phyloP scores from a whole-genome alignment of 1,284 basidiomycete genomes.

The Paramarasmius palmivorus region DNA sequence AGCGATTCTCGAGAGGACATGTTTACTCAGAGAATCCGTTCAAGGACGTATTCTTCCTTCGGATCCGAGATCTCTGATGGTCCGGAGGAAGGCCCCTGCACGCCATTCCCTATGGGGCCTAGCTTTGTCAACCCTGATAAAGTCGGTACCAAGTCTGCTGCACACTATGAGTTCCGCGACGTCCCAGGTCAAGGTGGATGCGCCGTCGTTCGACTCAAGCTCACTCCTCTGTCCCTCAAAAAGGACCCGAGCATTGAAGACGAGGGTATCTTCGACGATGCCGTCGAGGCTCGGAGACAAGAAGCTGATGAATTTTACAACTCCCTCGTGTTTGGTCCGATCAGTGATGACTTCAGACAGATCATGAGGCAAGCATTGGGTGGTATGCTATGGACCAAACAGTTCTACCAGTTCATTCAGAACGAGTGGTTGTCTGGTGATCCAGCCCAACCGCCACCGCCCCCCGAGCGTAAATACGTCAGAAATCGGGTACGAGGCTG shows the following conservation, averaged over 20 bases:
- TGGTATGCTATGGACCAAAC: slow-evolving; percentile 99
- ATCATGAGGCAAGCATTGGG: slow-evolving; percentile 97
- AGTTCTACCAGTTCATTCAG: slow-evolving; percentile 95
- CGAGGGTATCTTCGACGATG: slow-evolving; percentile 88
- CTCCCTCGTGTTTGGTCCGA: slow-evolving; percentile 75
- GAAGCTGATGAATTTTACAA: slow-evolving; percentile 98
- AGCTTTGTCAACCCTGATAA: slow-evolving; percentile 86
- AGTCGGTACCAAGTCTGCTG: slow-evolving; percentile 90
- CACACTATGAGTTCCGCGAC: slow-evolving; percentile 86
- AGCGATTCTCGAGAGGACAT: slow-evolving; percentile 40
- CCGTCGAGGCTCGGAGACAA: slow-evolving; percentile 83
- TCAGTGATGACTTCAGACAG: slow-evolving; percentile 91
- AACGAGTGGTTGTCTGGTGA: slow-evolving; percentile 96
- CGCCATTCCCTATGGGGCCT: slow-evolving; percentile 51
- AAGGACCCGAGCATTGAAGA: slow-evolving; percentile 84
- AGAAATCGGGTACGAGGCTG: slow-evolving; percentile 70
- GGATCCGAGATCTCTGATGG: slow-evolving; percentile 32
- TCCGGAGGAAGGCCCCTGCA: slow-evolving; percentile 49
- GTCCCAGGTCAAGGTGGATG: slow-evolving; percentile 93
- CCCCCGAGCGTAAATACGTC: slow-evolving; percentile 84
- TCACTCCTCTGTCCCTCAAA: slow-evolving; percentile 77
- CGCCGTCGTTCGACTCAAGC: slow-evolving; percentile 92
- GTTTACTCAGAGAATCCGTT: slow-evolving; percentile 50
- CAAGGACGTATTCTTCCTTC: slow-evolving; percentile 45
- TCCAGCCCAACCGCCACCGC: slow-evolving; percentile 92